phyloP scores from a whole-genome alignment of 805 yeast species.

The Ogataea ganodermae region DNA sequence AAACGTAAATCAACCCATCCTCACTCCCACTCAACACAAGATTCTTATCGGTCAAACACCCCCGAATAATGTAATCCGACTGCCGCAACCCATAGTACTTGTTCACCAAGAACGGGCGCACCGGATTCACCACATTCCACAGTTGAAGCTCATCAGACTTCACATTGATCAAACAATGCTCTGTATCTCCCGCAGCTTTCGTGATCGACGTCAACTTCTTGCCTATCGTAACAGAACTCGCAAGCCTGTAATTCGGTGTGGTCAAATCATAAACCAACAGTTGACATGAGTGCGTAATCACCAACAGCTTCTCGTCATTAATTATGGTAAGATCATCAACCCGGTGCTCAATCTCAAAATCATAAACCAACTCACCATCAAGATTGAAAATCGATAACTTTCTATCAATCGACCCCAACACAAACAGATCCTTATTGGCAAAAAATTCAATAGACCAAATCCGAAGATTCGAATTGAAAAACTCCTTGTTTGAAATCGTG shows the following conservation, averaged over 20 bases:
- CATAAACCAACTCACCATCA: slow-evolving; percentile 29
- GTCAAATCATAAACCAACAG: slow-evolving; percentile 59
- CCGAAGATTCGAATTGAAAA: slow-evolving; percentile 30
- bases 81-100: slow-evolving; percentile 76
- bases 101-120: slow-evolving; percentile 47
- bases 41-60: slow-evolving; percentile 76
- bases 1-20: slow-evolving; percentile 73
- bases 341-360: slow-evolving; percentile 39
- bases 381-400: slow-evolving; percentile 52
- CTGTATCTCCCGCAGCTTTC: slow-evolving; percentile 54
- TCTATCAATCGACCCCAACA: slow-evolving; percentile 78
- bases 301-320: slow-evolving; percentile 60
- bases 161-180: slow-evolving; percentile 57
- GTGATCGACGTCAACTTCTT: slow-evolving; percentile 67
- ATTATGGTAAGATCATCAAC: slow-evolving; percentile 71
- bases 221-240: slow-evolving; percentile 44
- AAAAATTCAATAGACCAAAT: slow-evolving; percentile 71
- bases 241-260: slow-evolving; percentile 32
- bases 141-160: slow-evolving; percentile 77
- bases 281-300: slow-evolving; percentile 64
- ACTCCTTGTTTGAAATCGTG: slow-evolving; percentile 23
- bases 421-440: slow-evolving; percentile 46
- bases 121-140: slow-evolving; percentile 69
- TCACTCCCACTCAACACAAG: slow-evolving; percentile 81
- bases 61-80: slow-evolving; percentile 66